A percentile compares a stretch with the other conserved stretches of the same genome.
These are phyloP conservation scores for Trichophyton verrucosum DNA, from an alignment of 2,329 filamentous ascomycete species.

Conservation along the genomic window DNA sequence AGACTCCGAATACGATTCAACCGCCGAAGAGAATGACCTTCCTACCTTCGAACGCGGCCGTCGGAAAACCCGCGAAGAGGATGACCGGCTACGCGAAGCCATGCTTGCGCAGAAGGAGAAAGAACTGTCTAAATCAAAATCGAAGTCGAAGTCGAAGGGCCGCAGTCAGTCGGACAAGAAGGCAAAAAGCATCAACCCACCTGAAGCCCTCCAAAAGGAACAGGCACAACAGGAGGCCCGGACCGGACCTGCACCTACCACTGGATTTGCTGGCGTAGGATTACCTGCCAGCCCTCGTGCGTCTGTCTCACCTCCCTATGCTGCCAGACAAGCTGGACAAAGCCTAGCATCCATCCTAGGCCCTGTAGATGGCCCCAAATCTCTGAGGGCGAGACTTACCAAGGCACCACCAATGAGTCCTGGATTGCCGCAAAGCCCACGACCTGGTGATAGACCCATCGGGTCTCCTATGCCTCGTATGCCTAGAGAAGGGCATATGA, in stretches of 20 bases:
- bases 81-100: slow-evolving; percentile 67
- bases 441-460: slow-evolving; percentile 48
- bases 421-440: slow-evolving; percentile 51
- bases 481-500: slow-evolving; percentile 38
- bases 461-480: slow-evolving; percentile 48
- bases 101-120: slow-evolving; percentile 50
- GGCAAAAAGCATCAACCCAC: slow-evolving; percentile 43
- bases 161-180: slow-evolving; percentile 64
- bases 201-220: slow-evolving; percentile 17
- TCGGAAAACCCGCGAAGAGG: slow-evolving; percentile 74
- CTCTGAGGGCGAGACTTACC: slow-evolving; percentile 18
- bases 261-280: slow-evolving; percentile 25
- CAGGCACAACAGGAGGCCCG: slow-evolving; percentile 14
- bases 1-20: slow-evolving; percentile 74
- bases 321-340: slow-evolving; percentile 14
- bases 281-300: slow-evolving; percentile 10
- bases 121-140: slow-evolving; percentile 34
- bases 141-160: neutral
- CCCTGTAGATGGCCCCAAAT: slow-evolving; percentile 11
- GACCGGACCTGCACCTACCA: neutral
- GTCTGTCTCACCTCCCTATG: slow-evolving; percentile 20
- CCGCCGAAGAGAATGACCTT: slow-evolving; percentile 56
- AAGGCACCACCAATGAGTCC: slow-evolving; percentile 45
- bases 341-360: slow-evolving; percentile 25
- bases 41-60: slow-evolving; percentile 52